Conservation (phyloP, 306 rosid species). For the Trichosanthes cucumerina region DNA sequence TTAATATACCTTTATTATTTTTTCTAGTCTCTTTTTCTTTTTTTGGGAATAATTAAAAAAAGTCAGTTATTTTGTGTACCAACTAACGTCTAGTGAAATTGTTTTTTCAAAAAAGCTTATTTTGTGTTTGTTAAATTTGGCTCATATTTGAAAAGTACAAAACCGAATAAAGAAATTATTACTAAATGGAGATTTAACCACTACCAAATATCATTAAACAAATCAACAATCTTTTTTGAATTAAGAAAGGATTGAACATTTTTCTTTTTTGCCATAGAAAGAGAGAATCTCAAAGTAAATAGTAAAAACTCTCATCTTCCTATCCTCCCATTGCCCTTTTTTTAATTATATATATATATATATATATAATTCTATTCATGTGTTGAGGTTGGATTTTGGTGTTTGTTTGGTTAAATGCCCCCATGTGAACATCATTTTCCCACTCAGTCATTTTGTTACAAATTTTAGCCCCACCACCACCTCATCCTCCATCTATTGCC, state of each 20-base stretch:
- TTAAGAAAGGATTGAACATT: not conserved
- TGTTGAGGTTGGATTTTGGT: not conserved
- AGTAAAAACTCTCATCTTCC: not conserved
- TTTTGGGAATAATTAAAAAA: too few relatives aligned
- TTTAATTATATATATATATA: too few relatives aligned
- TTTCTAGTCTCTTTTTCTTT: too few relatives aligned
- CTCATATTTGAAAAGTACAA: not conserved
- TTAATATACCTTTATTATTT: too few relatives aligned
- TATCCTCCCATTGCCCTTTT: too few relatives aligned
- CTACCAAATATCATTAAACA: not conserved
- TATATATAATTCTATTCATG: not conserved
- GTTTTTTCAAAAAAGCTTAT: not conserved
- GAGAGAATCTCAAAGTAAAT: too few relatives aligned
- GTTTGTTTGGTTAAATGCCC: not conserved
- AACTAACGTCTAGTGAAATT: not conserved
- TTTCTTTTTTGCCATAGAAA: not conserved
- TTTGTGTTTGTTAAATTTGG: not conserved
- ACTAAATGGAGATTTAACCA: not conserved
- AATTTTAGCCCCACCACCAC: not conserved
- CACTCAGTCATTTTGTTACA: not conserved
- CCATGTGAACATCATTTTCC: slow-evolving; percentile 15
- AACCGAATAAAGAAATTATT: not conserved
- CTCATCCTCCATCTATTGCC: not conserved
- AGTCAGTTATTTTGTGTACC: too few relatives aligned
- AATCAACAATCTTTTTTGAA: not conserved